Percentiles rank a stretch among this genome's conserved stretches.
Evolutionary conservation across 257 asterid genomes (phyloP).

Genomic region (Plectranthus barbatus): DNA sequence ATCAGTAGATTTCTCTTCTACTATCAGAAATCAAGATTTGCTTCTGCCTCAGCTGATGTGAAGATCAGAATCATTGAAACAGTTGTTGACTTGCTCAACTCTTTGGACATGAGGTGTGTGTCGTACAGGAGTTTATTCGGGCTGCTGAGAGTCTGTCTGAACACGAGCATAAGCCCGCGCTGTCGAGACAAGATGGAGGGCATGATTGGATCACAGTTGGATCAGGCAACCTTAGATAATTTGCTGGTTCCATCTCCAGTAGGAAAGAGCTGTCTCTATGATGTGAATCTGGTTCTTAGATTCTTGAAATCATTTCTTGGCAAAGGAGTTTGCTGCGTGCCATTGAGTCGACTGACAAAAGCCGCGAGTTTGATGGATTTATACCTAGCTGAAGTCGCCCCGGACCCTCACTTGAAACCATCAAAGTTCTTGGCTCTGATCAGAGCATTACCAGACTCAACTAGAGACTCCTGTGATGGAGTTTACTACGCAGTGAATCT

Average conservation of each 20-base stretch:
- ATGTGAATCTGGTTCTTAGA: constrained; percentile 62
- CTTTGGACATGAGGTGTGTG: constrained; percentile 39
- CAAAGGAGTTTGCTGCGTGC: constrained; percentile 52
- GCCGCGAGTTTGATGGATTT: constrained; percentile 53
- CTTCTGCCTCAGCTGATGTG: constrained; percentile 23
- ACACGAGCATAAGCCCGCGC: constrained; percentile 28
- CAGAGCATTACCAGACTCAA: constrained; percentile 53
- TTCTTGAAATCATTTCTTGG: constrained; percentile 49
- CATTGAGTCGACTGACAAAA: constrained; percentile 54
- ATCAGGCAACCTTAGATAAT: constrained; percentile 56
- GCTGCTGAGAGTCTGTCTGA: constrained; percentile 38
- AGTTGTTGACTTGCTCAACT: constrained; percentile 48
- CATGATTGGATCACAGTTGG: constrained; percentile 69
- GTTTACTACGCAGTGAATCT: constrained; percentile 53
- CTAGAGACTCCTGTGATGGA: constrained; percentile 60
- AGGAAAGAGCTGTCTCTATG: constrained; percentile 46
- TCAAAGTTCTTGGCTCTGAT: constrained; percentile 54
- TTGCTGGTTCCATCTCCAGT: constrained; percentile 63
- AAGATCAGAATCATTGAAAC: constrained; percentile 38
- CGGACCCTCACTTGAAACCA: constrained; percentile 62
- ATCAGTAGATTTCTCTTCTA: constrained; percentile 55
- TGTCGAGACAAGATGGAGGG: constrained; percentile 41
- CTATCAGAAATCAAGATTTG: constrained; percentile 58
- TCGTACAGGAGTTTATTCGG: constrained; percentile 60
- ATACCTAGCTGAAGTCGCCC: constrained; percentile 77